phyloP scores from a whole-genome alignment of 441 rosid species.

The Erodium texanum region DNA sequence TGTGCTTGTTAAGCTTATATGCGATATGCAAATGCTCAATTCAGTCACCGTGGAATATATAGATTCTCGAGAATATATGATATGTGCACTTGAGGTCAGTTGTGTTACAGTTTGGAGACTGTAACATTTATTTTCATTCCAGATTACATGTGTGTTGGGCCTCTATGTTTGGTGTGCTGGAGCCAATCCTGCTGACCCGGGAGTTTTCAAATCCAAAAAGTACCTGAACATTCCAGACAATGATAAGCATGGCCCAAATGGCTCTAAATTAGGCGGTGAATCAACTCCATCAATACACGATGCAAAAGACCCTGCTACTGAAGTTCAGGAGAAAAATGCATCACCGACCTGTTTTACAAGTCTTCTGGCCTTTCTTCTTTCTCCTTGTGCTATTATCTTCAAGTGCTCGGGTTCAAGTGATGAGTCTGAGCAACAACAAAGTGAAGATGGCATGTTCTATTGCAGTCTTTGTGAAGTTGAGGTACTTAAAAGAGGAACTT shows the following conservation, averaged over 20 bases:
- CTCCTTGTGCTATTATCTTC: constrained; percentile 67
- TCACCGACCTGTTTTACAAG: constrained; percentile 31
- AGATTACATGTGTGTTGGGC: constrained; percentile 80
- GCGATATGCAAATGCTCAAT: not conserved
- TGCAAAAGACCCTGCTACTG: constrained; percentile 16
- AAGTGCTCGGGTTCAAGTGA: constrained; percentile 41
- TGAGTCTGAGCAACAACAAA: constrained; percentile 60
- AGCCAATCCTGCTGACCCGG: constrained; percentile 85
- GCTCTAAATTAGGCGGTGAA: constrained; percentile 51
- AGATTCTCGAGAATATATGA: not conserved
- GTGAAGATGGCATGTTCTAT: constrained; percentile 96
- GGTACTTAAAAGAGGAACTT: constrained; percentile 33
- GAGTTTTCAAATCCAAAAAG: constrained; percentile 85
- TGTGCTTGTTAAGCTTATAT: not conserved
- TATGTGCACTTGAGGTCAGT: not conserved
- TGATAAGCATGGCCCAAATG: constrained; percentile 40
- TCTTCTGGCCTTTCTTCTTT: constrained; percentile 27
- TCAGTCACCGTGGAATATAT: not conserved
- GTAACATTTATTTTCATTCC: constrained; percentile 4
- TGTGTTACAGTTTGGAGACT: not conserved
- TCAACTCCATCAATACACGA: constrained; percentile 40
- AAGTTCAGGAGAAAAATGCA: constrained; percentile 28
- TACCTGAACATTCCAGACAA: constrained; percentile 53
- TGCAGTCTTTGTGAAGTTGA: constrained; percentile 97
- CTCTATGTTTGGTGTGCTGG: constrained; percentile 97